Conservation (phyloP, 1,284 basidiomycete genomes). For the Leccinum pachyderme region DNA sequence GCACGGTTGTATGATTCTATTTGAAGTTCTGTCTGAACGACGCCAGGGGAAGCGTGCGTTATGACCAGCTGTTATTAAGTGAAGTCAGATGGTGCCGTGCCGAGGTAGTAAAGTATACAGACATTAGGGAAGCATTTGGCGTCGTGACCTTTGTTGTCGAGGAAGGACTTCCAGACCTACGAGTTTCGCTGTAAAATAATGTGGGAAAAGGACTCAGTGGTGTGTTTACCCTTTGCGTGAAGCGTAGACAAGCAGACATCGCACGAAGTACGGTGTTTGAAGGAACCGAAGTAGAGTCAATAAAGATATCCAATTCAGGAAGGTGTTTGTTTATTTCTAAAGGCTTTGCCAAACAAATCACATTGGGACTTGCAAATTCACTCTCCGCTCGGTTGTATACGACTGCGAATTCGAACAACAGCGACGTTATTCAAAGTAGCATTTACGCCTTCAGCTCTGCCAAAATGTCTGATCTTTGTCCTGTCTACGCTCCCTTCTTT, state of each 20-base stretch:
- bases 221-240: conserved; percentile 53
- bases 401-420: conserved; percentile 1
- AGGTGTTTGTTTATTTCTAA: conserved; percentile 33
- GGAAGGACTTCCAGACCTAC: conserved; percentile 79
- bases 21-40: conserved; percentile 63
- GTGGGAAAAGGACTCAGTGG: not conserved
- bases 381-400: conserved; percentile 25
- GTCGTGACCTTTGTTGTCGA: conserved; percentile 77
- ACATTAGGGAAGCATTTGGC: conserved; percentile 77
- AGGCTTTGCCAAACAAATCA: conserved; percentile 27
- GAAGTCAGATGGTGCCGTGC: not conserved
- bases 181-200: not conserved
- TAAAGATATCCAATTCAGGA: not conserved
- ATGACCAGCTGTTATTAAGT: conserved; percentile 53
- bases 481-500: conserved; percentile 96
- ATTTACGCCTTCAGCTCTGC: conserved; percentile 5
- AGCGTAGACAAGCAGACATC: conserved; percentile 67
- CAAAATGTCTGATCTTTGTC: conserved; percentile 83
- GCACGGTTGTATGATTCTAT: conserved; percentile 71
- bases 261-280: not conserved
- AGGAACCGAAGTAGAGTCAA: not conserved
- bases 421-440: not conserved
- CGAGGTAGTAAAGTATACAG: conserved; percentile 18
- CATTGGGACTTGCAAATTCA: conserved; percentile 8
- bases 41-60: conserved; percentile 60